Evolutionary conservation across 2,329 filamentous ascomycete species (phyloP).

Genomic region (Talaromyces sp.): DNA sequence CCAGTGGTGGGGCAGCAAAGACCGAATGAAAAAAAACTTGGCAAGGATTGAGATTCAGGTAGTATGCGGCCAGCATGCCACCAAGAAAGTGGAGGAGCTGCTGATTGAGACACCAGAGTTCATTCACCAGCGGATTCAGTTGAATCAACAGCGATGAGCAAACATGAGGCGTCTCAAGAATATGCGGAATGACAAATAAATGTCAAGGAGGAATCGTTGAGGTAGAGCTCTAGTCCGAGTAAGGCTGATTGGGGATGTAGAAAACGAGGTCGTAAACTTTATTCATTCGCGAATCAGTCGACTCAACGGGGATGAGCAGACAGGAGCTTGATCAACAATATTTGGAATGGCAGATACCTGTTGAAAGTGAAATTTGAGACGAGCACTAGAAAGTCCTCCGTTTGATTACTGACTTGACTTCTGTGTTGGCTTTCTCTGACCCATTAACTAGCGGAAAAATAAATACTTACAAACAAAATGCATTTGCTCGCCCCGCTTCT

Average conservation of each 20-base stretch:
- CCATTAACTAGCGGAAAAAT: background rate
- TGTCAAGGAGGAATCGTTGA: background rate
- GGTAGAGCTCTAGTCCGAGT: background rate
- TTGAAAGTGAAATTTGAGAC: background rate
- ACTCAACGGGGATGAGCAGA: background rate
- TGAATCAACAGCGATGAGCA: background rate
- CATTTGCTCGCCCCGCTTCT: background rate
- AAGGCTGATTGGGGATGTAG: background rate
- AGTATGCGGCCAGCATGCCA: background rate
- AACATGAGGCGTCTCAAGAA: background rate
- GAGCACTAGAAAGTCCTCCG: background rate
- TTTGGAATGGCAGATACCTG: background rate
- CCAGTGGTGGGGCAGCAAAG: background rate
- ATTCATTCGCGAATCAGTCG: background rate
- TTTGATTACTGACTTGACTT: background rate
- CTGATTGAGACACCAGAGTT: background rate
- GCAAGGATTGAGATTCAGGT: background rate
- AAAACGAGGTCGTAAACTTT: background rate
- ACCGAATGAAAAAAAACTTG: background rate
- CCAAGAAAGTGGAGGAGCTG: background rate
- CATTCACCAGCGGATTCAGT: background rate
- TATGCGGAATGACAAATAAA: background rate
- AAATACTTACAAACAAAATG: background rate
- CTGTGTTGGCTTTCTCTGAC: background rate
- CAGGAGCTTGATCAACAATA: background rate